These are phyloP conservation scores for Uromyces viciae-fabae DNA, from an alignment of 1,284 basidiomycete genomes.

Conservation along the genomic window DNA sequence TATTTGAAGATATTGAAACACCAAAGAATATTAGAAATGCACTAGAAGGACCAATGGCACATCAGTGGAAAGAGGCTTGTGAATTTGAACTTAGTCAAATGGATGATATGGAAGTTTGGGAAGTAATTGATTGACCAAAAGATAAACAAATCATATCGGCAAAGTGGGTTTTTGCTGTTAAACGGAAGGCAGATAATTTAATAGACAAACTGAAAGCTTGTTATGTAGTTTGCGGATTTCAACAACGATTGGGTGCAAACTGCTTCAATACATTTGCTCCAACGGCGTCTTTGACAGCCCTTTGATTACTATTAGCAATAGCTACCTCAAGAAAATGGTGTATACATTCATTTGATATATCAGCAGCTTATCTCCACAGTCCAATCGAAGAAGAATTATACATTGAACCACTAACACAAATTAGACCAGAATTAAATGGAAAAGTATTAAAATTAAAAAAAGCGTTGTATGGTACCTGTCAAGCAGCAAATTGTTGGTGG, in stretches of 20 bases:
- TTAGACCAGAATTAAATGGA: not conserved
- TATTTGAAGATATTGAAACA: too few relatives aligned
- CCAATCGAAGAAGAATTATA: not conserved
- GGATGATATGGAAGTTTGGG: constrained; percentile 1
- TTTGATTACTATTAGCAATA: not conserved
- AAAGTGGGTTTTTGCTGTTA: not conserved
- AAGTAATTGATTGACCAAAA: not conserved
- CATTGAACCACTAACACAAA: not conserved
- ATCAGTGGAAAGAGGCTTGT: too few relatives aligned
- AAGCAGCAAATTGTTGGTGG: constrained; percentile 13
- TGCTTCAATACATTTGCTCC: constrained; percentile 12
- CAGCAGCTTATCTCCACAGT: constrained; percentile 13
- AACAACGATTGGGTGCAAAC: not conserved
- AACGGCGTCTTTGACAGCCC: not conserved
- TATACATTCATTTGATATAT: not conserved
- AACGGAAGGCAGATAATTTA: not conserved
- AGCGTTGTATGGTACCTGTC: not conserved
- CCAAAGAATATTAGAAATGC: too few relatives aligned
- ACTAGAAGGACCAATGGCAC: too few relatives aligned
- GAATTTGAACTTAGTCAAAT: too few relatives aligned
- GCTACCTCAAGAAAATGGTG: not conserved
- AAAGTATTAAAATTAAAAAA: not conserved
- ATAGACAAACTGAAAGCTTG: not conserved
- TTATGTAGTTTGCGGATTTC: not conserved
- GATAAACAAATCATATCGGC: not conserved